Evolutionary conservation across 1,284 basidiomycete species (phyloP), one percentile per base, ranked within the genome.

Genomic region (Leucoagaricus sp.): DNA sequence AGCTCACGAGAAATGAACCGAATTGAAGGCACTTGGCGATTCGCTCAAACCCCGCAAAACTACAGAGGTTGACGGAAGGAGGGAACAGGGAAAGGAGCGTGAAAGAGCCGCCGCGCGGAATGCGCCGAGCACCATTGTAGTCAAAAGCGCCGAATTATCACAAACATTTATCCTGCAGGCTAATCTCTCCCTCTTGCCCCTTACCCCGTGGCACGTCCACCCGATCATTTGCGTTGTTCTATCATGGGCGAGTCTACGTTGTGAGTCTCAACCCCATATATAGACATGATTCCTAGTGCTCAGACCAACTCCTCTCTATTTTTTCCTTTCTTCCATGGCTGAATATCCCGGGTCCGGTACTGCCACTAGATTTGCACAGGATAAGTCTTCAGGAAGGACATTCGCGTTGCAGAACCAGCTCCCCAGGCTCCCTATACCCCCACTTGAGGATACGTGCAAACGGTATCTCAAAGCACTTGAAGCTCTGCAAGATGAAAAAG

Each of bases 391-490:
- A 4, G 72, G 70, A 31, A 69, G 74, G 57, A 91, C 88, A 0
- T 83, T 88, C 61, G 74, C 83, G 3, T 75, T 72, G 56, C 93
- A 96, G 70, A 70, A 77, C 51, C 78, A 83, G 63, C 84, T 98
- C 1, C 95, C 96, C 15, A 94, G 91, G 72, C 81, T 98, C 8
- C 96, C 96, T 5, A 86, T 98, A 53, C 96, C 96, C 13, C 79
- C 87, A 1, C 83, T 98, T 44, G 86, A 94, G 66, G 94, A 96
- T 55, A 94, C 94, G 0, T 92, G 91, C 71, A 72, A 76, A 47
- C 82, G 93, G 13, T 99, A 98, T 67, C 80, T 98, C 9, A 75
- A 76, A n/a, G 89, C 93, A 1, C 81, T 99, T 19, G 82, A 91
- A 67, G 85, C 78, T 2, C 74, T 93, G 34, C 91, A 93, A 68